phyloP scores from a whole-genome alignment of 257 asterid genomes.

The Orobanche coerulescens region DNA sequence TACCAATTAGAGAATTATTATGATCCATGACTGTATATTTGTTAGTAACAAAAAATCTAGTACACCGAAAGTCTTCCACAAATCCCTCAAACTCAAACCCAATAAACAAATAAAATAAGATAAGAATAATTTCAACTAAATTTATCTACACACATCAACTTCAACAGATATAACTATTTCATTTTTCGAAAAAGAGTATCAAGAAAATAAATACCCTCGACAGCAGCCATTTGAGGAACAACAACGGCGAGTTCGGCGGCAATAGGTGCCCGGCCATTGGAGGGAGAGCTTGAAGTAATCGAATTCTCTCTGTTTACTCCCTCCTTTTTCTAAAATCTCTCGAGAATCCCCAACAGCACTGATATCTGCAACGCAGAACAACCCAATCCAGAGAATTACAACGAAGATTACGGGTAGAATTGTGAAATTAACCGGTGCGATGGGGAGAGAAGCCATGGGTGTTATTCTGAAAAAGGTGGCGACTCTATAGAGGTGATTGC shows the following conservation, averaged over 20 bases:
- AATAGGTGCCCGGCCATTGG: slow-evolving; percentile 70
- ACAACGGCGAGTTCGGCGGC: slow-evolving; percentile 43
- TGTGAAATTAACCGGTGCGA: slow-evolving; percentile 18
- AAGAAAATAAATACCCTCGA: slow-evolving; percentile 34
- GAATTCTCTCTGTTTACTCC: slow-evolving; percentile 39
- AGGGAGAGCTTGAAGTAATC: slow-evolving; percentile 72
- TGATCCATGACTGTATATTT: not conserved
- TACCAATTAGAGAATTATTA: not conserved
- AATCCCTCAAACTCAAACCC: not conserved
- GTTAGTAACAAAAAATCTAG: not conserved
- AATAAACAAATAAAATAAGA: not conserved
- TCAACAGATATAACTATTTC: not conserved
- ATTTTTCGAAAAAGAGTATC: not conserved
- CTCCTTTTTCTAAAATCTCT: slow-evolving; percentile 18
- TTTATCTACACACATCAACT: slow-evolving; percentile 11
- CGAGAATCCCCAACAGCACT: slow-evolving; percentile 23
- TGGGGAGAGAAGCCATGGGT: slow-evolving; percentile 36
- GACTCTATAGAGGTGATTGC: no score
- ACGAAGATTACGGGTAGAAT: no score
- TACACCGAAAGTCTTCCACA: not conserved
- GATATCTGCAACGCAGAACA: slow-evolving; percentile 24
- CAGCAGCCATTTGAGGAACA: slow-evolving; percentile 75
- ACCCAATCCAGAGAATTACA: slow-evolving; percentile 31
- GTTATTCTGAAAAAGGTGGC: not conserved
- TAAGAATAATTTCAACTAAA: not conserved